A percentile compares a stretch with the other conserved stretches of the same genome.
Conservation (phyloP, 2,329 filamentous ascomycete species). For the Ophiostoma sp. region DNA sequence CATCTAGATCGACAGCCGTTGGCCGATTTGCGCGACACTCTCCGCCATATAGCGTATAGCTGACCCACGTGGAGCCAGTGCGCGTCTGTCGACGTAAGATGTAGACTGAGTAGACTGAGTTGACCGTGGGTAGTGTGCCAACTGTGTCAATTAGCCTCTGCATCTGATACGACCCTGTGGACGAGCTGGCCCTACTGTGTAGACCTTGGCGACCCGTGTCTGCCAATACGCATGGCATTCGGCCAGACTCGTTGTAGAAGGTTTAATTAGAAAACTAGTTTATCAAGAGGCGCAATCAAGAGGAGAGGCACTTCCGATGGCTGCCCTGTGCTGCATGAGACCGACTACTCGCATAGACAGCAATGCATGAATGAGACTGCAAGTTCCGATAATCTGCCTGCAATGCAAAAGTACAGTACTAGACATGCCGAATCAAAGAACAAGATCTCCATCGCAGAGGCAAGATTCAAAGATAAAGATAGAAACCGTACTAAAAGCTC, state of each 20-base stretch:
- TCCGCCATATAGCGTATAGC: neutral
- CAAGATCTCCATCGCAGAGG: neutral
- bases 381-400: neutral
- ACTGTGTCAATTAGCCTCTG: neutral
- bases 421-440: neutral
- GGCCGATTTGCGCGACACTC: neutral
- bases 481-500: neutral
- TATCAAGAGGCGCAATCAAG: neutral
- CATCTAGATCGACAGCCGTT: neutral
- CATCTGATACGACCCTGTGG: no score
- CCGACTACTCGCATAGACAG: neutral
- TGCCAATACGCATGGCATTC: neutral
- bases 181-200: neutral
- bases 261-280: neutral
- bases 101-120: neutral
- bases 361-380: neutral
- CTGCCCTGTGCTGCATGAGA: neutral
- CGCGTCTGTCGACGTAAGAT: neutral
- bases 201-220: neutral
- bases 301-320: neutral
- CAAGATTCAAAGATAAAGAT: constrained; percentile 4
- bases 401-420: neutral
- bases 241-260: constrained; percentile 8
- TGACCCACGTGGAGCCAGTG: neutral
- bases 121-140: neutral